Evolutionary conservation across 306 rosid species (phyloP).

Genomic region (Dicorynia guianensis): DNA sequence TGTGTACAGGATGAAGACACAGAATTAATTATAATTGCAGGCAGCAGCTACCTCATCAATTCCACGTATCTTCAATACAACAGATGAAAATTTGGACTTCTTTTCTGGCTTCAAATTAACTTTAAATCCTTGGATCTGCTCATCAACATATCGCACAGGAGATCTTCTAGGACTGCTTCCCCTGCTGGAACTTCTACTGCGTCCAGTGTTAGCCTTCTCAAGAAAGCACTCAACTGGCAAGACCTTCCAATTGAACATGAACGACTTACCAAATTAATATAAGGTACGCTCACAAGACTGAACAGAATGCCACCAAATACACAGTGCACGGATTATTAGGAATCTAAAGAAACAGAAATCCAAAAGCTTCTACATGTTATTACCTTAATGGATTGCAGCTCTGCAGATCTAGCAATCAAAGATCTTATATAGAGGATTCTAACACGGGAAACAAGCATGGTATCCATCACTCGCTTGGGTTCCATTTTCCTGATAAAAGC

Average conservation of each 20-base stretch:
- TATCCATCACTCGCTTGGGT: conserved; percentile 96
- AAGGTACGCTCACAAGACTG: conserved; percentile 43
- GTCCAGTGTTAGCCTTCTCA: conserved; percentile 80
- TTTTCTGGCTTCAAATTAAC: conserved; percentile 87
- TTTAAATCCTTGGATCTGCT: conserved; percentile 89
- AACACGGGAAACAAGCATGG: conserved; percentile 99
- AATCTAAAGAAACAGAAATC: conserved; percentile 23
- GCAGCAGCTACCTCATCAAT: conserved; percentile 86
- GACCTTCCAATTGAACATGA: conserved; percentile 60
- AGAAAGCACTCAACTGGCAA: conserved; percentile 88
- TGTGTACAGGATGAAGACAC: conserved; percentile 4
- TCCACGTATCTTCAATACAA: conserved; percentile 94
- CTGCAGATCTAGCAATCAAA: conserved; percentile 94
- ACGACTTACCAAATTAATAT: conserved; percentile 36
- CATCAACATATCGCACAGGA: conserved; percentile 78
- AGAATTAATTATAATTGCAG: conserved; percentile 26
- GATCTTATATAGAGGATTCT: conserved; percentile 94
- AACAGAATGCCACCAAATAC: conserved; percentile 23
- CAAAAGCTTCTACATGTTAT: conserved; percentile 20
- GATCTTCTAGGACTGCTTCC: conserved; percentile 93
- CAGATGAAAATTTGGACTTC: conserved; percentile 95
- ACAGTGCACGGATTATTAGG: conserved; percentile 17
- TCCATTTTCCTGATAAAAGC: conserved; percentile 93
- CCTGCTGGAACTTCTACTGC: conserved; percentile 91
- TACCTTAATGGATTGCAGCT: conserved; percentile 98